These are phyloP conservation scores for Gaeumannomyces sp. DNA, from an alignment of 2,329 filamentous ascomycete genomes.

Conservation along the genomic window DNA sequence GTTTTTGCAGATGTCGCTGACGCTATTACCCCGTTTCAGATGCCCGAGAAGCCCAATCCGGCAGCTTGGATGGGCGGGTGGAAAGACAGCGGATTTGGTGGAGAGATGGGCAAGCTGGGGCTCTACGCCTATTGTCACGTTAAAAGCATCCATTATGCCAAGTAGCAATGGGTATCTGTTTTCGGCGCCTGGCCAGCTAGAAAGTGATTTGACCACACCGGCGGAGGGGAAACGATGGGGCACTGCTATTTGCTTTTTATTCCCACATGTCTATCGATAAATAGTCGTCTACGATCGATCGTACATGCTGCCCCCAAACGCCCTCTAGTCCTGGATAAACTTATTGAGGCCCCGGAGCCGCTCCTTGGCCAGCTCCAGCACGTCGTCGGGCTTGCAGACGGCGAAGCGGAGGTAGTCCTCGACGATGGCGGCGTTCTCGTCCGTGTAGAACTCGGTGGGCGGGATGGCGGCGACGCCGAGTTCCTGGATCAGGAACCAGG, in stretches of 20 bases:
- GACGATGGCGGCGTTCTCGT: conserved; percentile 72
- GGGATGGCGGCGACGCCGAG: conserved; percentile 93
- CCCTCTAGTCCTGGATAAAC: conserved; percentile 44
- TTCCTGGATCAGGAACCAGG: conserved; percentile 96
- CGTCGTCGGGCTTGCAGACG: conserved; percentile 88
- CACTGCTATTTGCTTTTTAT: not conserved
- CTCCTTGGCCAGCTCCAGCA: conserved; percentile 74
- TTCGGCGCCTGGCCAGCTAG: too few species aligned
- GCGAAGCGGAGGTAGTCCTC: conserved; percentile 94
- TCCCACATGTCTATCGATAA: not conserved
- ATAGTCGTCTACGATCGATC: too few species aligned
- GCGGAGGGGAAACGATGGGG: not conserved
- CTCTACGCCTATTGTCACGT: conserved; percentile 27
- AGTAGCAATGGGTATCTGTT: conserved; percentile 12
- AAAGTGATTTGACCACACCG: not conserved
- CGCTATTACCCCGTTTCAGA: not conserved
- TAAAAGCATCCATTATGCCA: conserved; percentile 26
- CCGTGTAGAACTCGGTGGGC: conserved; percentile 94
- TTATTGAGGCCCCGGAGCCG: conserved; percentile 66
- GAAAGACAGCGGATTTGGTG: conserved; percentile 28
- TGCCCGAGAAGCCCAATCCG: conserved; percentile 23
- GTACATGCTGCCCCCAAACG: not conserved
- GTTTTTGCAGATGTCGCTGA: not conserved
- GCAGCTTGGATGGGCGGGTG: conserved; percentile 26
- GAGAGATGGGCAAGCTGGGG: conserved; percentile 29